phyloP scores from a whole-genome alignment of 2,329 filamentous ascomycete species.

The Aspergillus sp. region DNA sequence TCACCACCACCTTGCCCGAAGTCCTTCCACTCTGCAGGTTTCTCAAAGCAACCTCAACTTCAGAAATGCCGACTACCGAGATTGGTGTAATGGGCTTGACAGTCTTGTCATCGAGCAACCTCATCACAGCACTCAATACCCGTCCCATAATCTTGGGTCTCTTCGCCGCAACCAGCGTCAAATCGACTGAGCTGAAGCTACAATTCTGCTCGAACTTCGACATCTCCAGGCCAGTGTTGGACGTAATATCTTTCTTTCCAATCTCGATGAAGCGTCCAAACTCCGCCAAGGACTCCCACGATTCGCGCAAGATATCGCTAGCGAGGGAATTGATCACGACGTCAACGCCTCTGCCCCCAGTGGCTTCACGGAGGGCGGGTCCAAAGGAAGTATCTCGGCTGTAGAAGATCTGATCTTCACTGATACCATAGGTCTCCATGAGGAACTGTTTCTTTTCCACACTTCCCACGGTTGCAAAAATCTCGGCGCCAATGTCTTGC shows the following conservation, averaged over 20 bases:
- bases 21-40: conserved; percentile 36
- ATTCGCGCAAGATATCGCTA: conserved; percentile 21
- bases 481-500: conserved; percentile 20
- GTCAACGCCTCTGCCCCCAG: conserved; percentile 23
- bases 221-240: conserved; percentile 16
- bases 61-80: conserved; percentile 24
- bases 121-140: neutral
- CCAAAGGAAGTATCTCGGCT: conserved; percentile 25
- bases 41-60: conserved; percentile 28
- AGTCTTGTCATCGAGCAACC: conserved; percentile 14
- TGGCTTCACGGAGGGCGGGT: conserved; percentile 15
- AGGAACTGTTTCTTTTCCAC: conserved; percentile 24
- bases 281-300: conserved; percentile 23
- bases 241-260: conserved; percentile 8
- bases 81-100: conserved; percentile 32
- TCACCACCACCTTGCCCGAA: conserved; percentile 40
- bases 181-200: conserved; percentile 10
- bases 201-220: conserved; percentile 10
- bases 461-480: conserved; percentile 26
- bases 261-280: conserved; percentile 26
- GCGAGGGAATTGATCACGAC: conserved; percentile 27
- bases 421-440: conserved; percentile 20
- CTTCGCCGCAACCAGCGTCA: conserved; percentile 1
- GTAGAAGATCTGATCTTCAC: conserved; percentile 24
- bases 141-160: neutral